These are phyloP conservation scores for Cetraspora pellucida DNA, from an alignment of 192 early-diverging fungal species.

Conservation along the genomic window DNA sequence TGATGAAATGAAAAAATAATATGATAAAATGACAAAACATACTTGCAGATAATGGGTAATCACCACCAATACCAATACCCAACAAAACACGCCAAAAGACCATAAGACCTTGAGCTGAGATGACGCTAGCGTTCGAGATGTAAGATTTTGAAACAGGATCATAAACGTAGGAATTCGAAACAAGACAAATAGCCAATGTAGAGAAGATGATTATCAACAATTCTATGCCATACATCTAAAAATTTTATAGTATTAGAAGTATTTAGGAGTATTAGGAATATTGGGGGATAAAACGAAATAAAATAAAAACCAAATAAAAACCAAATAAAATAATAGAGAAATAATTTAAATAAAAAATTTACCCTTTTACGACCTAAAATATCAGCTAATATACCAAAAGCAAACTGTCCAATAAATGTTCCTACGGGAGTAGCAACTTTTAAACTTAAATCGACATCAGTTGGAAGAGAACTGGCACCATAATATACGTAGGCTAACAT, in stretches of 20 bases:
- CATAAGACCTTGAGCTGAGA: conserved; percentile 46
- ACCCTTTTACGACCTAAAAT: conserved; percentile 77
- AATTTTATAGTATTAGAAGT: background rate
- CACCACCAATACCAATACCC: conserved; percentile 92
- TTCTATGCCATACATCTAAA: conserved; percentile 81
- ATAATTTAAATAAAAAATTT: background rate
- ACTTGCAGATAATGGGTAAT: conserved; percentile 91
- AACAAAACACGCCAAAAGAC: conserved; percentile 89
- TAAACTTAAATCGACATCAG: conserved; percentile 67
- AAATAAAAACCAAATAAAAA: background rate
- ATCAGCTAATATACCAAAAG: conserved; percentile 83
- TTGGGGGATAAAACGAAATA: background rate
- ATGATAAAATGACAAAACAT: background rate
- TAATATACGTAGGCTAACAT: conserved; percentile 81
- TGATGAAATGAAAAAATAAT: too few relatives aligned
- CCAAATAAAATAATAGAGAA: background rate
- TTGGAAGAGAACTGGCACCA: conserved; percentile 58
- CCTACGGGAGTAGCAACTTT: conserved; percentile 89
- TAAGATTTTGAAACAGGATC: conserved; percentile 40
- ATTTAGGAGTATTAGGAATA: background rate
- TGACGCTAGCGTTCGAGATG: too few relatives aligned
- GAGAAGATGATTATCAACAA: conserved; percentile 91
- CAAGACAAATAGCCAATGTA: conserved; percentile 79
- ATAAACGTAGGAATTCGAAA: conserved; percentile 66
- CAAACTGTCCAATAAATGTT: conserved; percentile 89